Base-by-base conservation (phyloP, 2,329 filamentous ascomycete species). In the Colletotrichum camelliae region DNA sequence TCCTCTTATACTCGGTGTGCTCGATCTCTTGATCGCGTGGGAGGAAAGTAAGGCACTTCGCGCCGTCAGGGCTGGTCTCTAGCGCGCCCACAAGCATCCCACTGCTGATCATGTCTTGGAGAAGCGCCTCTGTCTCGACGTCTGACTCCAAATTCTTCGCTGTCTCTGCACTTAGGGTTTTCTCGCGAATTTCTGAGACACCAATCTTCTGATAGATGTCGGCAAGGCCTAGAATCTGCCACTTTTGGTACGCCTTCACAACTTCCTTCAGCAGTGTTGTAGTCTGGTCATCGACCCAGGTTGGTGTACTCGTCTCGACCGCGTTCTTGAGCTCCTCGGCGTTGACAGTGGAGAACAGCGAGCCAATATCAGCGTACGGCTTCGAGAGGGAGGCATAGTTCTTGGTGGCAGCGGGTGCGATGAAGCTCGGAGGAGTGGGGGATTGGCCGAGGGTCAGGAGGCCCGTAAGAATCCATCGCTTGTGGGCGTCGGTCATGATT, bases 401-500 rank as follows among this genome's bases (percentile, higher is more conserved):
- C 80, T 91, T 93, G 76, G 90, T 86, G 1, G 91, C 89, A 24
- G 85, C 83, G 3, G 83, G 75, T 66, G 89, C 88, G 9, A 91
- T 89, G 62, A 91, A 90, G 52, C 88, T 86, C 1, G 94, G 94
- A 12, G 91, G 81, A 1, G 84, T 79, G 3, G 87, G 85, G 6
- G 87, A 87, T 80, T 88, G 91, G 78, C 96, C 96, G 69, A 92
- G 87, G 8, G 91, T 88, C 21, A 99, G 86, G 70, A 98, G 88
- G 69, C 92, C 92, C 12, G 96, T 89, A 18, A 99, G 86, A 10
- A 97, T 82, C 94, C 95, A 98, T 84, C 96, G 97, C 86, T 96
- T 97, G 87, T 98, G 96, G 7, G 95, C 95, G 78, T 98, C 95
- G 5, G 94, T 88, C 94, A 97, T 97, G 67, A 97, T 89, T 82